phyloP scores from a whole-genome alignment of 2,329 filamentous ascomycete species.

The Neofusicoccum kwambonambiense region DNA sequence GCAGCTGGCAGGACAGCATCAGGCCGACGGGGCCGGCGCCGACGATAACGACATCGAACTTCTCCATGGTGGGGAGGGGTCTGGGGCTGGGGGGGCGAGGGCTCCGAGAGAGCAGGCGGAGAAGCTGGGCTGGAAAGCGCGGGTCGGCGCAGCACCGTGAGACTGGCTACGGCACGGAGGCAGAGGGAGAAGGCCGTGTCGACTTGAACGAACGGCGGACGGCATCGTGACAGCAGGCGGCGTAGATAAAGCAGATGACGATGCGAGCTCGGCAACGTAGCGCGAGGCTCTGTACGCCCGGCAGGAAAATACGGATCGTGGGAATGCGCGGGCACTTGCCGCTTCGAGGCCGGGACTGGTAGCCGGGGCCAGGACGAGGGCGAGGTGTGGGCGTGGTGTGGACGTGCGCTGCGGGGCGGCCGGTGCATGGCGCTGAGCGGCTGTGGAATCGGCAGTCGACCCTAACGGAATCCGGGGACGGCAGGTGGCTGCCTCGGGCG shows the following conservation, averaged over 20 bases:
- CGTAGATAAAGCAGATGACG: neutral
- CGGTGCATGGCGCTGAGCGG: neutral
- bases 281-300: neutral
- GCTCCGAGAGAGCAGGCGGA: neutral
- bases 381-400: neutral
- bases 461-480: constrained; percentile 10
- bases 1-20: constrained; percentile 81
- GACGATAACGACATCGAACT: constrained; percentile 74
- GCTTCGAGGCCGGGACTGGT: neutral
- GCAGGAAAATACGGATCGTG: neutral
- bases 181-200: neutral
- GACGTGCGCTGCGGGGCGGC: constrained; percentile 3
- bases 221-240: neutral
- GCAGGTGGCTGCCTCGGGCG: neutral
- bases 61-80: constrained; percentile 36
- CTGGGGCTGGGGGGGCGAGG: too few relatives aligned
- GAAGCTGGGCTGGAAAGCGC: neutral
- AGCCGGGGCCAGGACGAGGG: neutral
- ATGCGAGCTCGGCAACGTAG: neutral
- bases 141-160: neutral
- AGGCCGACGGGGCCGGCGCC: constrained; percentile 88
- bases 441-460: constrained; percentile 1
- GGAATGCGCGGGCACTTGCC: neutral
- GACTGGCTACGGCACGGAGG: neutral
- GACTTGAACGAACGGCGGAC: neutral